Evolutionary conservation across 768 basidiomycete genomes (phyloP).

Genomic region (Saitozyma podzolica): DNA sequence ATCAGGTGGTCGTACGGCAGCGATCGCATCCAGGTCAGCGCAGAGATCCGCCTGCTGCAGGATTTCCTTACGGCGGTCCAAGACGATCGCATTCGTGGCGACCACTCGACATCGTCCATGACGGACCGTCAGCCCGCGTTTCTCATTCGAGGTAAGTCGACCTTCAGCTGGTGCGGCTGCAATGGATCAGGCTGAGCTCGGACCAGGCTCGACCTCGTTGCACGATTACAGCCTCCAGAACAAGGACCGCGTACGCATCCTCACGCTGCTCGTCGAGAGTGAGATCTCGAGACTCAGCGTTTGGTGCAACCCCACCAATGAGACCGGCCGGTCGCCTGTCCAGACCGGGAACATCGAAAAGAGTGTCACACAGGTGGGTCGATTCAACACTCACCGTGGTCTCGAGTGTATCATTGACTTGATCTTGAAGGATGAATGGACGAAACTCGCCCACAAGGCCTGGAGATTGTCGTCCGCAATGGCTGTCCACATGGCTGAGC

Average conservation of each 20-base stretch:
- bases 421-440: constrained; percentile 59
- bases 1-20: constrained; percentile 94
- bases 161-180: background rate
- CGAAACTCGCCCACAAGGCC: constrained; percentile 65
- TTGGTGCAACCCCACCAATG: constrained; percentile 85
- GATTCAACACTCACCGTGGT: background rate
- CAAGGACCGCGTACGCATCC: constrained; percentile 67
- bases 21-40: constrained; percentile 82
- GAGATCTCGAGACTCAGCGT: constrained; percentile 82
- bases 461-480: constrained; percentile 85
- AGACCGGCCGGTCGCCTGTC: constrained; percentile 51
- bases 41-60: constrained; percentile 80
- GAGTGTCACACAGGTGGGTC: constrained; percentile 64
- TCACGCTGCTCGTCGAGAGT: constrained; percentile 84
- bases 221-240: constrained; percentile 65
- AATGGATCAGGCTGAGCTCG: constrained; percentile 2
- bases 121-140: constrained; percentile 36
- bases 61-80: constrained; percentile 80
- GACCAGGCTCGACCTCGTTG: constrained; percentile 34
- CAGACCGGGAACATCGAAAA: constrained; percentile 60
- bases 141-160: constrained; percentile 43
- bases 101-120: constrained; percentile 45
- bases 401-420: background rate
- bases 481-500: constrained; percentile 78
- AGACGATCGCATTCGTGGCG: constrained; percentile 67